Evolutionary conservation across 441 rosid genomes (phyloP), one percentile per base, ranked within the genome.

Genomic region (Adansonia grandidieri): DNA sequence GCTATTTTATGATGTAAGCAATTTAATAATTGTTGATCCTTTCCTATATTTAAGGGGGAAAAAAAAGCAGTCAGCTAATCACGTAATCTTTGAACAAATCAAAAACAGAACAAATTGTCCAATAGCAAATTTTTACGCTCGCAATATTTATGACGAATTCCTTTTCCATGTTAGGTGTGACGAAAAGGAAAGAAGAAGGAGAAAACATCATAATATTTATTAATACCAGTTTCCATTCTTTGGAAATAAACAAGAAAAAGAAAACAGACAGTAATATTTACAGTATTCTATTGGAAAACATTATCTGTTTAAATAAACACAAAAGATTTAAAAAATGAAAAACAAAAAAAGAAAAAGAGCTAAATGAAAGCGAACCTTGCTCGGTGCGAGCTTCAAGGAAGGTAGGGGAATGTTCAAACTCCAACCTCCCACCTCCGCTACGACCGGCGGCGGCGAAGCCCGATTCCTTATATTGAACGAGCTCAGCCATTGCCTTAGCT

Each of bases 301-400:
- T 40, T 40, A 9, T 65, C 32, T 28, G 32, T 65, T 65, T 13
- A 13, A 50, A 28, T 28, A 50, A 50, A 13, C n/a, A 50, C 54
- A 11, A 50, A 50, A 50, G 42, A 13, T 2, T 24, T 5, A 61
- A 28, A 15, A 44, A 65, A 14, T 9, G 4, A 28, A 28, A 28
- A 28, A 28, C 0, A 24, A 50, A n/a, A 63, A 13, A 6, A 56
- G 9, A 71, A 48, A 48, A 10, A 22, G 6, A 11, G n/a, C 5
- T 8, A 51, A 7, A 20, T 44, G 54, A 45, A 67, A 77, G 6
- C 75, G 61, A 73, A 94, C 99, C 98, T 90, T 90, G 79, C 79
- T 89, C 98, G 47, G 90, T 86, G 53, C 85, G 85, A 37, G 88
- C 99, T 79, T 92, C 92, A 58, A 92, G 85, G 82, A 96, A 92